A percentile compares a stretch with the other conserved stretches of the same genome.
Evolutionary conservation across 2,329 filamentous ascomycete genomes (phyloP).

Genomic region (Colletotrichum salicis): DNA sequence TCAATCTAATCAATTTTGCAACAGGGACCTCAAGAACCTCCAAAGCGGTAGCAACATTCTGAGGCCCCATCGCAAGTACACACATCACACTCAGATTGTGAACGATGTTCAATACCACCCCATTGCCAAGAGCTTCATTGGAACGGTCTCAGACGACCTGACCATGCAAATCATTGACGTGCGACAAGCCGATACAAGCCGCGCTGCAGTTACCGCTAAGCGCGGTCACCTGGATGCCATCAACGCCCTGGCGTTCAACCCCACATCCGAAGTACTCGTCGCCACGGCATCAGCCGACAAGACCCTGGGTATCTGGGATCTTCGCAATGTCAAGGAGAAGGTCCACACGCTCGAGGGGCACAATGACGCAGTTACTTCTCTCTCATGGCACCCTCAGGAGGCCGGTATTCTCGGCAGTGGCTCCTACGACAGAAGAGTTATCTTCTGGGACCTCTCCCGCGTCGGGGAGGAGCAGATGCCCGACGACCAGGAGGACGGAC

Average conservation of each 20-base stretch:
- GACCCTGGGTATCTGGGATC: constrained; percentile 93
- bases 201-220: constrained; percentile 74
- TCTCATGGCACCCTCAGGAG: constrained; percentile 95
- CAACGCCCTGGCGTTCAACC: constrained; percentile 96
- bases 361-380: constrained; percentile 86
- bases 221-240: constrained; percentile 90
- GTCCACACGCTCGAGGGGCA: constrained; percentile 92
- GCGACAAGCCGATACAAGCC: constrained; percentile 73
- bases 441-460: constrained; percentile 95
- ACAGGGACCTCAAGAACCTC: constrained; percentile 83
- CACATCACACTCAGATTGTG: constrained; percentile 88
- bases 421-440: constrained; percentile 91
- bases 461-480: constrained; percentile 94
- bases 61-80: constrained; percentile 79
- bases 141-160: constrained; percentile 93
- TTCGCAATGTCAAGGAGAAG: constrained; percentile 89
- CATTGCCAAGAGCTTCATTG: constrained; percentile 84
- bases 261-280: constrained; percentile 86
- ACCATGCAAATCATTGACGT: constrained; percentile 92
- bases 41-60: constrained; percentile 76
- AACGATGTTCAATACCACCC: constrained; percentile 98
- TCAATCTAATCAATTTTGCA: constrained; percentile 34
- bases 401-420: constrained; percentile 88
- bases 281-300: constrained; percentile 96
- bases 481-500: constrained; percentile 94